Percentiles rank a stretch among this genome's conserved stretches.
Evolutionary conservation across 108 stramenopile genomes (phyloP).

Genomic region (Pseudonitzschia multiseries): DNA sequence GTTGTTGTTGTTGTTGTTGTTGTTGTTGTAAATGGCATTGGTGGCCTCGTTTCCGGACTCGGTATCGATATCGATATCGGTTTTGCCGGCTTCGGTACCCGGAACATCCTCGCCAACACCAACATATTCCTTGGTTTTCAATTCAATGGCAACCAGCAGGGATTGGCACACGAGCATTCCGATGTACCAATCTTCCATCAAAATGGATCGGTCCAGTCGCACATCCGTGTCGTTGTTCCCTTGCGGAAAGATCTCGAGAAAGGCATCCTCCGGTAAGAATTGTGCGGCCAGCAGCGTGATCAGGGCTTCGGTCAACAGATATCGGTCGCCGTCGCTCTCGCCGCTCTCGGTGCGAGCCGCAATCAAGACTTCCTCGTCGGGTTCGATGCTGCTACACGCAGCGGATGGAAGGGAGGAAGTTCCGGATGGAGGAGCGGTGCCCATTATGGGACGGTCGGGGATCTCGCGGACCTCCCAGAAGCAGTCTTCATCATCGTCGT

Average conservation of each 20-base stretch:
- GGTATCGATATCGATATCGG: background rate
- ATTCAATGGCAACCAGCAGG: constrained; percentile 43
- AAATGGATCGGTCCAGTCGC: constrained; percentile 36
- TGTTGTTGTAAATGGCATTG: background rate
- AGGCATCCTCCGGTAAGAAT: constrained; percentile 67
- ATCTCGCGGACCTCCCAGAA: constrained; percentile 32
- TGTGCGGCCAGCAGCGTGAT: constrained; percentile 61
- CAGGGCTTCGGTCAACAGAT: constrained; percentile 57
- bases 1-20: no score
- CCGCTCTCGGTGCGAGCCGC: constrained; percentile 24
- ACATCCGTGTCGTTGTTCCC: constrained; percentile 4
- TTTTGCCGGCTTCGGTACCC: background rate
- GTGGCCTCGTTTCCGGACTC: background rate
- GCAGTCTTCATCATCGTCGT: constrained; percentile 25
- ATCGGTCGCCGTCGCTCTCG: background rate
- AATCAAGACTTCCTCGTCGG: constrained; percentile 22
- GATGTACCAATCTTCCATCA: constrained; percentile 63
- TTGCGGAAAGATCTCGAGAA: constrained; percentile 44
- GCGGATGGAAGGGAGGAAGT: background rate
- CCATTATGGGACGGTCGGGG: constrained; percentile 8
- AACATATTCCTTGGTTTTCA: constrained; percentile 30
- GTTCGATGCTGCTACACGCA: no score
- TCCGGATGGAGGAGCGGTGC: background rate
- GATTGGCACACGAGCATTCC: constrained; percentile 63
- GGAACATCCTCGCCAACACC: background rate